These are phyloP conservation scores for Thielaviopsis euricoi DNA, from an alignment of 2,329 filamentous ascomycete genomes.

Conservation along the genomic window DNA sequence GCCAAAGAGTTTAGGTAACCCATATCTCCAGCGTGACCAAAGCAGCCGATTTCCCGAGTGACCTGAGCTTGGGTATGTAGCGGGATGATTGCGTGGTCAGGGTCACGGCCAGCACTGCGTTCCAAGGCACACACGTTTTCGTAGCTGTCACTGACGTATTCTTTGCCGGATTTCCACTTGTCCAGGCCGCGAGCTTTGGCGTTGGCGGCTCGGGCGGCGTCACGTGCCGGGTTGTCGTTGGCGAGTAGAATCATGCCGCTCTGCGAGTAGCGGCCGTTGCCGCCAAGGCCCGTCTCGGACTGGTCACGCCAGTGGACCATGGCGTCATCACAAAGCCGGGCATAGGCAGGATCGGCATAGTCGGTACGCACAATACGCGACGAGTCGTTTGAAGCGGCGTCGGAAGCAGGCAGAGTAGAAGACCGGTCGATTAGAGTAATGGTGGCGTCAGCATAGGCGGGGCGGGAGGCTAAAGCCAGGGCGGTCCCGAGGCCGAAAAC, in stretches of 20 bases:
- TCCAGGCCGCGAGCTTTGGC: conserved; percentile 50
- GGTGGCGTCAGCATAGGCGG: conserved; percentile 32
- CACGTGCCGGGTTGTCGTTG: conserved; percentile 26
- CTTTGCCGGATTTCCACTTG: conserved; percentile 30
- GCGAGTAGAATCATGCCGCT: conserved; percentile 50
- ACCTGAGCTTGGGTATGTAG: conserved; percentile 30
- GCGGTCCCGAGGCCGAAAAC: conserved; percentile 48
- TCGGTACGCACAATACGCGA: conserved; percentile 54
- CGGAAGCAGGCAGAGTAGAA: conserved; percentile 40
- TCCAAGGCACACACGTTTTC: conserved; percentile 41
- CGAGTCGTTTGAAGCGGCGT: conserved; percentile 44
- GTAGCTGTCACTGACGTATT: conserved; percentile 44
- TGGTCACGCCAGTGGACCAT: conserved; percentile 51
- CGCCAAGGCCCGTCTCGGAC: conserved; percentile 33
- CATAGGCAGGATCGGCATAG: conserved; percentile 68
- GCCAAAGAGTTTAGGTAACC: conserved; percentile 60
- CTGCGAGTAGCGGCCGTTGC: conserved; percentile 52
- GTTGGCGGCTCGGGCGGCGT: conserved; percentile 32
- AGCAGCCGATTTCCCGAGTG: conserved; percentile 26
- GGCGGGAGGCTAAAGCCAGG: conserved; percentile 48
- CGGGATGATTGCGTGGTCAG: conserved; percentile 25
- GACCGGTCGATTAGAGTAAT: conserved; percentile 46
- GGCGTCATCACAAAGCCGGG: conserved; percentile 53
- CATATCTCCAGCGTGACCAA: conserved; percentile 39
- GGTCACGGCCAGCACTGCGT: conserved; percentile 20